Conservation (phyloP, 768 basidiomycete genomes). For the Hericium alpestre region DNA sequence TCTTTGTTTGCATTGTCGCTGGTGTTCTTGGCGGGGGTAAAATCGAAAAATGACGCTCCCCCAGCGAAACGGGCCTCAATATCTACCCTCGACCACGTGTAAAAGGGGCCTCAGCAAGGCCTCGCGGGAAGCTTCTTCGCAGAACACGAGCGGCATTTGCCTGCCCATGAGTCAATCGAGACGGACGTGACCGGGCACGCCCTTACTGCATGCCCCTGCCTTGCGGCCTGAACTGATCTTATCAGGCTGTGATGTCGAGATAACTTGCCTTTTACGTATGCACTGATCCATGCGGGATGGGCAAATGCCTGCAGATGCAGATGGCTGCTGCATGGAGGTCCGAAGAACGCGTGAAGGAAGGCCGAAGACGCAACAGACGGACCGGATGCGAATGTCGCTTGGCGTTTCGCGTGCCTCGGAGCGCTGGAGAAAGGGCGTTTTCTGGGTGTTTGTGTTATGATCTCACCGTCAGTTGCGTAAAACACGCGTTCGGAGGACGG, state of each 20-base stretch:
- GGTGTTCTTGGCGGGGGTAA: not conserved
- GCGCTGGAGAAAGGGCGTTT: not conserved
- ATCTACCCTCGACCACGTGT: slow-evolving; percentile 1
- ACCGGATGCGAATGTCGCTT: not conserved
- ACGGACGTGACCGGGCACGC: slow-evolving; percentile 4
- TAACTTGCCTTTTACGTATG: slow-evolving; percentile 6
- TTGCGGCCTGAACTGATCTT: slow-evolving; percentile 4
- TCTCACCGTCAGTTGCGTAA: not conserved
- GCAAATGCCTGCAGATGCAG: not conserved
- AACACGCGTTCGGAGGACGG: not conserved
- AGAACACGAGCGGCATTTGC: not conserved
- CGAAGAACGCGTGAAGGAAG: not conserved
- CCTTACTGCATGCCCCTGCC: slow-evolving; percentile 8
- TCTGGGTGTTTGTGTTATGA: not conserved
- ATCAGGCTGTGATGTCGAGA: slow-evolving; percentile 1
- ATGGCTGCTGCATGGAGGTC: not conserved
- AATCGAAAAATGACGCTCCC: not conserved
- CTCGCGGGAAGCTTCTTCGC: not conserved
- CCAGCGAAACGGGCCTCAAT: not conserved
- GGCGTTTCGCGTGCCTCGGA: not conserved
- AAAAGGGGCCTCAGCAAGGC: not conserved
- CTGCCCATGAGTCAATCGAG: slow-evolving; percentile 3
- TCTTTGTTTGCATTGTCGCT: not conserved
- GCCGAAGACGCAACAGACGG: not conserved
- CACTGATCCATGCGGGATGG: not conserved